Conservation (phyloP, 805 yeast species). For the Nakazawaea ishiwadae region DNA sequence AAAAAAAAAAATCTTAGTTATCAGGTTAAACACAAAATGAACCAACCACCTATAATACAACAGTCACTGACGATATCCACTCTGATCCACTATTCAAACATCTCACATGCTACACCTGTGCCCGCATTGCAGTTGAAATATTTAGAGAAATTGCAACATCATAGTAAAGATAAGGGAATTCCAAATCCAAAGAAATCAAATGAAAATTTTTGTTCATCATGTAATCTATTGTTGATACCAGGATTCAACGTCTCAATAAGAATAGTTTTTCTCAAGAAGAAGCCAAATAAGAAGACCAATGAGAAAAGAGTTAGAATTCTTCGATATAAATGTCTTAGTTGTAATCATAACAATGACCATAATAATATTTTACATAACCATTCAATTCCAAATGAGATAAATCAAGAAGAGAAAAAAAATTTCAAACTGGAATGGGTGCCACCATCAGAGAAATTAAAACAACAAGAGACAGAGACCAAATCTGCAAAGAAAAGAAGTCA, state of each 20-base stretch:
- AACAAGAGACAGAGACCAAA: not conserved
- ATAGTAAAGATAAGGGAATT: constrained; percentile 1
- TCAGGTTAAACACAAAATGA: not conserved
- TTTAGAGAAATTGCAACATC: constrained; percentile 1
- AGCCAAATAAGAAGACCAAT: not conserved
- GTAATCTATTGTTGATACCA: constrained; percentile 18
- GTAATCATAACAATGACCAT: constrained; percentile 15
- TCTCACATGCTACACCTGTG: not conserved
- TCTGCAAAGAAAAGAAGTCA: constrained; percentile 8
- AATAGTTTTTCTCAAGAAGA: constrained; percentile 4
- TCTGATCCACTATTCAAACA: constrained; percentile 4
- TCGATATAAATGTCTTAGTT: constrained; percentile 19
- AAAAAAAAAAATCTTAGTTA: not conserved
- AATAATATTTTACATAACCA: constrained; percentile 5
- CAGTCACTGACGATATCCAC: constrained; percentile 2
- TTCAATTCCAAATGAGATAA: not conserved
- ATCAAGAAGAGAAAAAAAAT: not conserved
- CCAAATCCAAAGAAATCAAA: constrained; percentile 9
- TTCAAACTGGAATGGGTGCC: constrained; percentile 12
- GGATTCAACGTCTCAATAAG: constrained; percentile 18
- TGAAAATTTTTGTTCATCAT: constrained; percentile 15
- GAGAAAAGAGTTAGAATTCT: constrained; percentile 13
- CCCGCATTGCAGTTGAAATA: constrained; percentile 4
- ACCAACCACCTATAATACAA: not conserved
- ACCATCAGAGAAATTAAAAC: not conserved